Conservation (phyloP, 1,284 basidiomycete genomes). For the Fomitopsis pinicola region DNA sequence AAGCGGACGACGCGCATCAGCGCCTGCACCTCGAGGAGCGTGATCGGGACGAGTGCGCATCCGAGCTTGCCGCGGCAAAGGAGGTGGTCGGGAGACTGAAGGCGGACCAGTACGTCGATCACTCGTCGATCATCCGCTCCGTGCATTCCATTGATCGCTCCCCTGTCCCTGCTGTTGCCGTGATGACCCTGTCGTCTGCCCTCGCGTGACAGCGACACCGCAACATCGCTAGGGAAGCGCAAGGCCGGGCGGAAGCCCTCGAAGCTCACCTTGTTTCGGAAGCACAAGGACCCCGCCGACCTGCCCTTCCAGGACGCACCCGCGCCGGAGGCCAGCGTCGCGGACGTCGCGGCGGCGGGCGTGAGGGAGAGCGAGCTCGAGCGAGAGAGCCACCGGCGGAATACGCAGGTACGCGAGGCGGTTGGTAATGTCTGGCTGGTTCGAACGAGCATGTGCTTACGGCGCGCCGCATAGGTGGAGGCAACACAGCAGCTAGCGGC, state of each 20-base stretch:
- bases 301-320: slow-evolving; percentile 3
- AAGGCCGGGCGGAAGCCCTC: neutral
- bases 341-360: neutral
- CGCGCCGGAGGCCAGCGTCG: neutral
- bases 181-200: neutral
- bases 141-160: neutral
- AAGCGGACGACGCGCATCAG: slow-evolving; percentile 20
- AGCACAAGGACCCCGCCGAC: neutral
- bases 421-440: neutral
- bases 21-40: slow-evolving; percentile 12
- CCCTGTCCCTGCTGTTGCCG: neutral
- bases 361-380: slow-evolving; percentile 3
- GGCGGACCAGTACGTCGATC: slow-evolving; percentile 12
- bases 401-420: slow-evolving; percentile 2
- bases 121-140: neutral
- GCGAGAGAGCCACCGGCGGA: neutral
- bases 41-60: neutral
- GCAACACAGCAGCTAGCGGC: slow-evolving; percentile 10
- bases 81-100: slow-evolving; percentile 5
- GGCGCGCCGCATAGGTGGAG: slow-evolving; percentile 7
- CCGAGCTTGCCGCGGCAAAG: slow-evolving; percentile 13
- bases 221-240: neutral
- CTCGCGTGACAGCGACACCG: neutral
- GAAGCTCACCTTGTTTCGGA: neutral
- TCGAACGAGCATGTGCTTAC: neutral